phyloP scores from a whole-genome alignment of 768 basidiomycete species.

The Podaxis sp. region DNA sequence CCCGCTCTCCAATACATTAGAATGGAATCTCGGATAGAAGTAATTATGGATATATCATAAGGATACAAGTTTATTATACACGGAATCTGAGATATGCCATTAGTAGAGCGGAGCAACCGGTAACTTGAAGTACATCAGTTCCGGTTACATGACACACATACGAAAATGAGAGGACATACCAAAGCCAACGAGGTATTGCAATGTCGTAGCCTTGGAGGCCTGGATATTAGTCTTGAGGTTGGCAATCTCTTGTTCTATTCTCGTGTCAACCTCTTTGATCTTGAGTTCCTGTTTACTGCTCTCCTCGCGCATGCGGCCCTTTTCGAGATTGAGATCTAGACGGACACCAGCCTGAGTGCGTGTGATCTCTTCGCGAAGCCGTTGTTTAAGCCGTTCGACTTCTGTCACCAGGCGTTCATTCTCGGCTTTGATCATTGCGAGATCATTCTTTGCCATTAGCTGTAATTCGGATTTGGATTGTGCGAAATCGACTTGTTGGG shows the following conservation, averaged over 20 bases:
- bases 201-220: constrained; percentile 84
- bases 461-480: constrained; percentile 96
- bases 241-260: constrained; percentile 96
- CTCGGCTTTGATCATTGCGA: constrained; percentile 93
- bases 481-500: constrained; percentile 95
- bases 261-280: constrained; percentile 96
- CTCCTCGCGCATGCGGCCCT: constrained; percentile 94
- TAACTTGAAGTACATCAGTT: constrained; percentile 48
- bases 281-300: constrained; percentile 88
- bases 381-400: constrained; percentile 93
- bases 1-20: neutral
- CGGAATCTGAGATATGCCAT: constrained; percentile 87
- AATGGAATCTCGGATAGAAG: neutral
- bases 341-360: constrained; percentile 92
- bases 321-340: constrained; percentile 94
- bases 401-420: constrained; percentile 91
- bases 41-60: constrained; percentile 16
- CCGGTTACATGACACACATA: neutral
- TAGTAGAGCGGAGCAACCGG: constrained; percentile 80
- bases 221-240: constrained; percentile 81
- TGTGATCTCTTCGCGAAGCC: constrained; percentile 87
- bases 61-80: constrained; percentile 33
- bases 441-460: constrained; percentile 95
- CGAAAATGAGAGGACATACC: constrained; percentile 47
- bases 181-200: constrained; percentile 87